These are phyloP conservation scores for Cylindrotheca fusiformis DNA, from an alignment of 108 stramenopile genomes.

Conservation along the genomic window DNA sequence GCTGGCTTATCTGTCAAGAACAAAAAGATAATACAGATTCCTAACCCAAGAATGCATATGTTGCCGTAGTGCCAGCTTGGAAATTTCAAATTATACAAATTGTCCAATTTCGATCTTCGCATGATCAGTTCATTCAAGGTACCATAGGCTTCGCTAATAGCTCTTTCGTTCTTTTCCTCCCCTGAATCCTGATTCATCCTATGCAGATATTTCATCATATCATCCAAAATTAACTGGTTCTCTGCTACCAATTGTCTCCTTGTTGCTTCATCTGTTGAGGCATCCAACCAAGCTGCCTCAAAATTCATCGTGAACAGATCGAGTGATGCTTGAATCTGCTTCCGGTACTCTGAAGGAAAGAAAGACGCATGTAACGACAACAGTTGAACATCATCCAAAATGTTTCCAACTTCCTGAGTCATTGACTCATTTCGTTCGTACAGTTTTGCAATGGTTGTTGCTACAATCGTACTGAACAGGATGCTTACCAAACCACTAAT, in stretches of 20 bases:
- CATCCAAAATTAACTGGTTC: background rate
- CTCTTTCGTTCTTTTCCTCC: background rate
- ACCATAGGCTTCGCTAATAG: slow-evolving; percentile 35
- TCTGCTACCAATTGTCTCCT: background rate
- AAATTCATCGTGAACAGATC: slow-evolving; percentile 2
- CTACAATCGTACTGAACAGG: slow-evolving; percentile 48
- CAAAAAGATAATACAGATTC: slow-evolving; percentile 49
- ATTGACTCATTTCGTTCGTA: slow-evolving; percentile 37
- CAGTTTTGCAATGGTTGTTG: slow-evolving; percentile 51
- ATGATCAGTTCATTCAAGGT: slow-evolving; percentile 29
- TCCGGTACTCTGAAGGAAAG: slow-evolving; percentile 1
- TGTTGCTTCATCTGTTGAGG: background rate
- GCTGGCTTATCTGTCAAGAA: slow-evolving; percentile 55
- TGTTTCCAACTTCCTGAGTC: background rate
- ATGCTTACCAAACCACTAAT: slow-evolving; percentile 47
- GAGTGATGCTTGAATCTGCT: background rate
- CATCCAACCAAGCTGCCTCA: slow-evolving; percentile 6
- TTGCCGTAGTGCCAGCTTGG: slow-evolving; percentile 55
- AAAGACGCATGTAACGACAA: background rate
- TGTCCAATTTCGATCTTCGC: slow-evolving; percentile 38
- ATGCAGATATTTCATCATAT: slow-evolving; percentile 4
- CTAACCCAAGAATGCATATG: slow-evolving; percentile 35
- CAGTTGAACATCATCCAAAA: slow-evolving; percentile 8
- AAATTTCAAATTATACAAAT: slow-evolving; percentile 39
- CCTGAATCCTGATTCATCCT: background rate